phyloP scores from a whole-genome alignment of 2,329 filamentous ascomycete genomes.

The Alternaria postmessia region DNA sequence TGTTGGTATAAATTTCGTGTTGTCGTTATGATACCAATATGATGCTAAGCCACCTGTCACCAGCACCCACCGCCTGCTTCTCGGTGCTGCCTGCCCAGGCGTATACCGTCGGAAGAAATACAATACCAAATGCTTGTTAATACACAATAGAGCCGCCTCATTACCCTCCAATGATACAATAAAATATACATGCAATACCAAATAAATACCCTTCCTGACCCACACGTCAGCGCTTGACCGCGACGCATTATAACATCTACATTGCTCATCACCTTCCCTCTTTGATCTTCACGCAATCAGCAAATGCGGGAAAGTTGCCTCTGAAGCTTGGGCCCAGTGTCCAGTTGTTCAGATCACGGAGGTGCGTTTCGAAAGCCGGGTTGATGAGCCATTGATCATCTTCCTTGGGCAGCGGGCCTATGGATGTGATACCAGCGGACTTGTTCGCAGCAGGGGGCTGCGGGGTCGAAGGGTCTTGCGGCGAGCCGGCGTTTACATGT shows the following conservation, averaged over 20 bases:
- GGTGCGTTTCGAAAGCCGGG: conserved; percentile 83
- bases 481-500: conserved; percentile 40
- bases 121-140: conserved; percentile 15
- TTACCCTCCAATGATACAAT: neutral
- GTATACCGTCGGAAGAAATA: neutral
- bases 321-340: conserved; percentile 75
- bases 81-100: neutral
- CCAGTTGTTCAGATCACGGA: conserved; percentile 82
- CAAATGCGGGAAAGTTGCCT: conserved; percentile 67
- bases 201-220: conserved; percentile 5
- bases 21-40: conserved; percentile 5
- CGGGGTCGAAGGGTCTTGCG: conserved; percentile 34
- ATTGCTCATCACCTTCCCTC: conserved; percentile 30
- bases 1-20: conserved; percentile 10
- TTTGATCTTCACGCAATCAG: conserved; percentile 44
- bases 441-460: conserved; percentile 26
- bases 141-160: conserved; percentile 13
- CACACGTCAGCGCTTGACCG: conserved; percentile 2
- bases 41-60: neutral
- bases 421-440: conserved; percentile 20
- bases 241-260: conserved; percentile 18
- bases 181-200: conserved; percentile 12
- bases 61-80: neutral
- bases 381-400: conserved; percentile 78
- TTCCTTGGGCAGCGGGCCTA: conserved; percentile 31